Base-by-base conservation (phyloP, 1,284 basidiomycete species). In the Rhodotorula sp. region DNA sequence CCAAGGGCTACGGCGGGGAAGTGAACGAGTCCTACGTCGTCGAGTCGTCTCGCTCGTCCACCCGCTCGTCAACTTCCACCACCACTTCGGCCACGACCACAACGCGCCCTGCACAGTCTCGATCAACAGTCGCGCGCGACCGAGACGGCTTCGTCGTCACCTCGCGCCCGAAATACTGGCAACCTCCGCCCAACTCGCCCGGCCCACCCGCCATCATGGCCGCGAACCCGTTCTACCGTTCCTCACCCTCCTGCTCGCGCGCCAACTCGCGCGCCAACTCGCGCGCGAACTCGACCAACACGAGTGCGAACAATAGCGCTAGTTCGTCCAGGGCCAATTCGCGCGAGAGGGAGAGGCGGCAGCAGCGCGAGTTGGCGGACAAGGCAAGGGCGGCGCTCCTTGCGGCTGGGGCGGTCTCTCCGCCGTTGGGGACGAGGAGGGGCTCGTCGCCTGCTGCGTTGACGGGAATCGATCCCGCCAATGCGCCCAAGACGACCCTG, bases 401-500 rank as follows among this genome's bases (percentile, higher is more conserved):
- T 15, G n/a, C 55, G n/a, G 24, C 37, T 56, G 28, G n/a, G 54
- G 48, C 15, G 40, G 62, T 28, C 30, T 57, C 48, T 18, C 5
- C 48, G 62, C 54, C 31, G 28, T 34, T 13, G 44, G 53, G 30
- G 44, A 58, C 10, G 26, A 50, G 64, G 3, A 57, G 58, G 24
- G 61, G 64, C 8, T 70, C 68, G n/a, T 60, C 52, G 11, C 65
- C 68, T n/a, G 62, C 64, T 47, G 64, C 48, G n/a, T 54, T 54
- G 31, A 64, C 57, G n/a, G 57, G 44, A 10, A 22, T 51, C 54
- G 64, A 55, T 6, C n/a, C 28, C 20, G 51, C 48, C 24, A 44
- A 24, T 24, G 71, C 69, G 53, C 73, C 73, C 7, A 76, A 75
- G 47, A 77, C 76, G 63, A 78, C 77, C 2, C 61, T 75, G n/a